Percentiles rank a stretch among this genome's conserved stretches.
Conservation (phyloP, 2,329 filamentous ascomycete genomes). For the Graphiopsis chlorocephala region DNA sequence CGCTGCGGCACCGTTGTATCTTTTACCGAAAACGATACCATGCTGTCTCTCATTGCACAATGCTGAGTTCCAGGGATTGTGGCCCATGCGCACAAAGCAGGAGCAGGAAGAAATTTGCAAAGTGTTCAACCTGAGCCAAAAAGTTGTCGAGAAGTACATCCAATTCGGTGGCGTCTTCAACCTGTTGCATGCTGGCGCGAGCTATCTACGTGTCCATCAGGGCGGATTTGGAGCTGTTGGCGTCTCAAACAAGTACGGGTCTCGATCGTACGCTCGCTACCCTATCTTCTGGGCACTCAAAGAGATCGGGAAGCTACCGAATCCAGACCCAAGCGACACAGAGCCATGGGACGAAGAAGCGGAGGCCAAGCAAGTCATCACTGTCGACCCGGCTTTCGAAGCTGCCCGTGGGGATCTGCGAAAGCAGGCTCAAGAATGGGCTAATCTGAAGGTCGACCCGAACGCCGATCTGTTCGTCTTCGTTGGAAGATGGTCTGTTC, state of each 20-base stretch:
- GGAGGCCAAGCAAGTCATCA: constrained; percentile 49
- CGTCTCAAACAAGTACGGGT: constrained; percentile 66
- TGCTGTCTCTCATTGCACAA: constrained; percentile 65
- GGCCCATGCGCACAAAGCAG: constrained; percentile 62
- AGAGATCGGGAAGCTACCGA: constrained; percentile 61
- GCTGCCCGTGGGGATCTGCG: constrained; percentile 52
- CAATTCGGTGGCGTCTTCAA: constrained; percentile 70
- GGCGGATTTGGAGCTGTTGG: constrained; percentile 67
- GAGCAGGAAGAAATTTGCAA: constrained; percentile 63
- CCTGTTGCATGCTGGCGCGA: constrained; percentile 62
- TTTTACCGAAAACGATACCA: constrained; percentile 61
- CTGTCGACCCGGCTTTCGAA: constrained; percentile 56
- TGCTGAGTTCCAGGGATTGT: constrained; percentile 67
- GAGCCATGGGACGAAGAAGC: constrained; percentile 58
- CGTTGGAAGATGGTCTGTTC: constrained; percentile 66
- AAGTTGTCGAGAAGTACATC: constrained; percentile 59
- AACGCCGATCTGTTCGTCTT: constrained; percentile 66
- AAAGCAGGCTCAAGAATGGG: constrained; percentile 65
- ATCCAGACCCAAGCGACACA: constrained; percentile 65
- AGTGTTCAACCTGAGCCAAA: constrained; percentile 60
- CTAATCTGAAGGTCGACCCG: constrained; percentile 59
- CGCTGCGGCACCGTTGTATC: constrained; percentile 61
- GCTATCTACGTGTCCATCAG: constrained; percentile 65
- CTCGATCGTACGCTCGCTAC: constrained; percentile 63
- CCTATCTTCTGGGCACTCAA: constrained; percentile 68